These are phyloP conservation scores for Fragilariopsis cylindrus DNA, from an alignment of 108 stramenopile species.

Conservation along the genomic window DNA sequence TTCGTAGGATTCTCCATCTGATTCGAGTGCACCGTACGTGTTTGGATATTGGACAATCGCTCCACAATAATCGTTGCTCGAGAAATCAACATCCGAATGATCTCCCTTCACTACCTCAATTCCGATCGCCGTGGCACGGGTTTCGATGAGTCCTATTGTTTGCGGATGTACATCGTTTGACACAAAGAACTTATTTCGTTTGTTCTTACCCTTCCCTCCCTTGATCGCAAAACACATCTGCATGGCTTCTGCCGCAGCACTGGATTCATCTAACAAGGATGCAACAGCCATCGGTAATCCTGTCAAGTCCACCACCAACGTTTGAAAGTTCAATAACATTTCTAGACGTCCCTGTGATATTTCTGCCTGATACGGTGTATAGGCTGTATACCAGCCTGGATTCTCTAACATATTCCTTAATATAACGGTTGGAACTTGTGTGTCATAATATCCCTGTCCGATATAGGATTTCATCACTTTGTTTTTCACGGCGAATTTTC, in stretches of 20 bases:
- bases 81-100: conserved; percentile 74
- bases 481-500: conserved; percentile 77
- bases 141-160: conserved; percentile 92
- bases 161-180: conserved; percentile 95
- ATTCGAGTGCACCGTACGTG: conserved; percentile 90
- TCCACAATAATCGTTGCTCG: conserved; percentile 84
- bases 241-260: conserved; percentile 99
- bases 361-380: conserved; percentile 99
- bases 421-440: conserved; percentile 92
- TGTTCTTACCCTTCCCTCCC: conserved; percentile 83
- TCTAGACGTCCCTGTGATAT: conserved; percentile 99
- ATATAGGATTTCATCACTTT: conserved; percentile 97
- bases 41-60: conserved; percentile 99
- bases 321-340: conserved; percentile 99
- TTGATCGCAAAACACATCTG: conserved; percentile 92
- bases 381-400: conserved; percentile 99
- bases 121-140: conserved; percentile 88
- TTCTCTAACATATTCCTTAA: conserved; percentile 99
- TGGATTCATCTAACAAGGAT: conserved; percentile 95
- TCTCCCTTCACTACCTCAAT: conserved; percentile 92
- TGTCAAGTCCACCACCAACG: conserved; percentile 96
- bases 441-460: conserved; percentile 98
- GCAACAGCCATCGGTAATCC: conserved; percentile 96
- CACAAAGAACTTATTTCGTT: conserved; percentile 93
- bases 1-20: conserved; percentile 81